Evolutionary conservation across 176 grass and related monocot species (phyloP), one percentile per base, ranked within the genome.

Genomic region (Hordeum vulgare): DNA sequence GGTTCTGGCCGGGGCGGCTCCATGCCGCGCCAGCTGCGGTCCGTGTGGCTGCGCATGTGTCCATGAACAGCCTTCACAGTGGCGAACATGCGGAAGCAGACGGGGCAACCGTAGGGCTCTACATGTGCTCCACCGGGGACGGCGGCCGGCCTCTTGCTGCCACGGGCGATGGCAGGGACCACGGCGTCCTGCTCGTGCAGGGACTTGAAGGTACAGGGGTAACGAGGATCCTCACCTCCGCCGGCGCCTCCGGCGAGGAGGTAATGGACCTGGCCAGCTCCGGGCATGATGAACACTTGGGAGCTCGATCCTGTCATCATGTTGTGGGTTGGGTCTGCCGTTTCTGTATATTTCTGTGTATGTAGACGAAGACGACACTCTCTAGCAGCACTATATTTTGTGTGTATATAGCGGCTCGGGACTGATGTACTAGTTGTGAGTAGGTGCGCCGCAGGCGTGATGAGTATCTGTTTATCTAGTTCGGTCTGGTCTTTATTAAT

Each of bases 41-140:
- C 83, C 7, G 86, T 83, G 80, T 89, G 89, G 75, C 62, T 71
- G 56, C 92, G 85, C 89, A 91, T 88, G 75, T 94, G 92, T 0
- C 92, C 88, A 47, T 91, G 89, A 23, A 89, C 27, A 1, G 89
- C 92, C 63, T 88, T 94, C 20, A 28, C 29, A 27, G 40, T 42
- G 77, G 18, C 25, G 18, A 94, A 94, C 11, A 10, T 2, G 8
- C 79, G 80, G n/a, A 58, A 0, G 28, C 92, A 94, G 28, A 91
- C 18, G 6, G 89, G 92, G 60, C 92, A 94, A 0, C 10, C 27
- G 57, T 57, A 72, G 47, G 47, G 10, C 24, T 44, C 7, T 41
- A 13, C 40, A 66, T 0, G 14, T 5, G 18, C 7, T 77, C 34
- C 7, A 69, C 76, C 17, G 11, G 59, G 21, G 7, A 29, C 31